Percentiles rank a stretch among this genome's conserved stretches.
phyloP scores from a whole-genome alignment of 2,329 filamentous ascomycete genomes.

The Tolypocladium endophyticum region DNA sequence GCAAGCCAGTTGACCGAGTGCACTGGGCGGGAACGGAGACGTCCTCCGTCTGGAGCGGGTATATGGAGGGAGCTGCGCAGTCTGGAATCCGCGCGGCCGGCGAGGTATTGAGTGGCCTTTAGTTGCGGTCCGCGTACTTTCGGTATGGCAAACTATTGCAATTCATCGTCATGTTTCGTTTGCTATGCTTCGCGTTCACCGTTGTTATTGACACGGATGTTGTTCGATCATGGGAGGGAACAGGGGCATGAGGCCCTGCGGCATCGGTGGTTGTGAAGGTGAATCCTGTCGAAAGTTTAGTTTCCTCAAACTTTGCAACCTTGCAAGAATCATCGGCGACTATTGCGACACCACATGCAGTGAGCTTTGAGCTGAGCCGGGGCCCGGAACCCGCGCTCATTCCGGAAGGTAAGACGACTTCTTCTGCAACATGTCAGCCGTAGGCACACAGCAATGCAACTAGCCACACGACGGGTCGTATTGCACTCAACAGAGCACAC shows the following conservation, averaged over 20 bases:
- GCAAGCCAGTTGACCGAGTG: not conserved
- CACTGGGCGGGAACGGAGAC: not conserved
- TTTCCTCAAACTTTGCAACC: not conserved
- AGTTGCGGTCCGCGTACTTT: not conserved
- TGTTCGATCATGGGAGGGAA: not conserved
- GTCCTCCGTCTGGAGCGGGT: not conserved
- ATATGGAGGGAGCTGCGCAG: not conserved
- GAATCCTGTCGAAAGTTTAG: not conserved
- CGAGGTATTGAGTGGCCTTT: not conserved
- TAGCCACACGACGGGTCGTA: too few species aligned
- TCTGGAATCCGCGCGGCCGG: not conserved
- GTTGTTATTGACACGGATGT: not conserved
- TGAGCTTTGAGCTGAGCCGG: not conserved
- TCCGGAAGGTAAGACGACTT: not conserved
- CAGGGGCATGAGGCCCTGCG: not conserved
- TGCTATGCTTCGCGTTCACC: not conserved
- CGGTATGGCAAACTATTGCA: not conserved
- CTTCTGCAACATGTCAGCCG: not conserved
- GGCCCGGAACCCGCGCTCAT: not conserved
- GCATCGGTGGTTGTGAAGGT: not conserved
- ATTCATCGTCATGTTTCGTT: not conserved
- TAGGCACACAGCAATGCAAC: not conserved
- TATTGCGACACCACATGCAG: not conserved
- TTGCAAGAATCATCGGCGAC: not conserved
- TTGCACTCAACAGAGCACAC: too few species aligned